phyloP scores from a whole-genome alignment of 2,329 filamentous ascomycete species.

The Nigrospora osmanthi region DNA sequence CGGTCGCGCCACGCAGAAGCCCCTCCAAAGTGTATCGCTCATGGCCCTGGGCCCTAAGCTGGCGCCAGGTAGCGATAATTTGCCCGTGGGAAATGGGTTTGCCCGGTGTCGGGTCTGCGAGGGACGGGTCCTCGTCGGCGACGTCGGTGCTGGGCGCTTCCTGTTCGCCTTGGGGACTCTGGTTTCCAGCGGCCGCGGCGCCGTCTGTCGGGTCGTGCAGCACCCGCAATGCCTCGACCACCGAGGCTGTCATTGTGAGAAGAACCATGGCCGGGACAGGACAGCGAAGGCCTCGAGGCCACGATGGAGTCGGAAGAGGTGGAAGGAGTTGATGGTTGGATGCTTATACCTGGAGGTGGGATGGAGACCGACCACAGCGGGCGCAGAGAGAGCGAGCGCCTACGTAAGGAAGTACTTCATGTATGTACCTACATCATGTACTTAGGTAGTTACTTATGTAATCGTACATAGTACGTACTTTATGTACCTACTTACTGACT shows the following conservation, averaged over 20 bases:
- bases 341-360: too few species aligned
- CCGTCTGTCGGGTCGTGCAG: slow-evolving; percentile 14
- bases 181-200: neutral
- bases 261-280: slow-evolving; percentile 52
- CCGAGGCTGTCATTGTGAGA: slow-evolving; percentile 65
- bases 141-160: slow-evolving; percentile 37
- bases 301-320: too few species aligned
- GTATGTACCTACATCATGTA: too few species aligned
- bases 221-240: slow-evolving; percentile 52
- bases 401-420: too few species aligned
- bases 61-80: slow-evolving; percentile 53
- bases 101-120: slow-evolving; percentile 45
- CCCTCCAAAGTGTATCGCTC: slow-evolving; percentile 50
- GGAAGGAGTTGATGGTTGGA: too few species aligned
- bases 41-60: slow-evolving; percentile 29
- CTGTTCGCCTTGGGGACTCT: neutral
- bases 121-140: slow-evolving; percentile 35
- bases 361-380: too few species aligned
- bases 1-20: slow-evolving; percentile 61
- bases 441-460: too few species aligned
- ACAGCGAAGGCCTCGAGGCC: too few species aligned
- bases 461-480: too few species aligned
- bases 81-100: slow-evolving; percentile 67
- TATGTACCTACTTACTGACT: too few species aligned
- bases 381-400: too few species aligned